Percentiles rank a stretch among this genome's conserved stretches.
Evolutionary conservation across 805 yeast genomes (phyloP).

Genomic region (Sugiyamaella smithiae): DNA sequence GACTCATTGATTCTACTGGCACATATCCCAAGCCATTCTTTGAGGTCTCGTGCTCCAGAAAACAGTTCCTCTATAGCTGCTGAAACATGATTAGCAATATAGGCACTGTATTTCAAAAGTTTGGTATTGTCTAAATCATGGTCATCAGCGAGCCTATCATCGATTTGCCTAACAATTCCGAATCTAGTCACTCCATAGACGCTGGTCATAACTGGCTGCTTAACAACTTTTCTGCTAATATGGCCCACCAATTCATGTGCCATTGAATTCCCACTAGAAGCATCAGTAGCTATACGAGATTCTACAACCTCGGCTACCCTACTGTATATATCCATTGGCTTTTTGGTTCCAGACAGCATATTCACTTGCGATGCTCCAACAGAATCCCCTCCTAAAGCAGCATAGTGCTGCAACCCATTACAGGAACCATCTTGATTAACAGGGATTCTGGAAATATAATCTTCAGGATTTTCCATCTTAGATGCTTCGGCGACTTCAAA

Average conservation of each 20-base stretch:
- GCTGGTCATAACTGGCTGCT: constrained; percentile 97
- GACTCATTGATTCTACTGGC: constrained; percentile 77
- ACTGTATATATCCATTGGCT: constrained; percentile 57
- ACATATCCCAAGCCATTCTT: constrained; percentile 89
- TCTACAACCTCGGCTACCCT: constrained; percentile 53
- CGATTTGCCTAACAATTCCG: constrained; percentile 90
- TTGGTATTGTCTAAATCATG: background rate
- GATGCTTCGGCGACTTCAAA: constrained; percentile 52
- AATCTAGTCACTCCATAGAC: constrained; percentile 94
- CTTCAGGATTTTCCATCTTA: constrained; percentile 40
- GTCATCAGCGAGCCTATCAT: constrained; percentile 55
- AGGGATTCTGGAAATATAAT: constrained; percentile 49
- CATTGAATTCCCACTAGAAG: constrained; percentile 21
- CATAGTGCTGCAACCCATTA: constrained; percentile 65
- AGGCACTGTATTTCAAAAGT: constrained; percentile 42
- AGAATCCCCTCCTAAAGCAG: constrained; percentile 62
- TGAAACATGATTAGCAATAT: constrained; percentile 76
- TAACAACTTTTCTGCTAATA: constrained; percentile 81
- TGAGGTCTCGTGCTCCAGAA: constrained; percentile 87
- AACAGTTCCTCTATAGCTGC: constrained; percentile 79
- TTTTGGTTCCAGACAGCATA: constrained; percentile 38
- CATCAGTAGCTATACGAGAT: constrained; percentile 38
- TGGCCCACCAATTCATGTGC: constrained; percentile 51
- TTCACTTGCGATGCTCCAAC: constrained; percentile 64
- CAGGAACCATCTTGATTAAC: constrained; percentile 68